Percentiles rank a stretch among this genome's conserved stretches.
Conservation (phyloP, 2,329 filamentous ascomycete species). For the Pseudogymnoascus sp. region DNA sequence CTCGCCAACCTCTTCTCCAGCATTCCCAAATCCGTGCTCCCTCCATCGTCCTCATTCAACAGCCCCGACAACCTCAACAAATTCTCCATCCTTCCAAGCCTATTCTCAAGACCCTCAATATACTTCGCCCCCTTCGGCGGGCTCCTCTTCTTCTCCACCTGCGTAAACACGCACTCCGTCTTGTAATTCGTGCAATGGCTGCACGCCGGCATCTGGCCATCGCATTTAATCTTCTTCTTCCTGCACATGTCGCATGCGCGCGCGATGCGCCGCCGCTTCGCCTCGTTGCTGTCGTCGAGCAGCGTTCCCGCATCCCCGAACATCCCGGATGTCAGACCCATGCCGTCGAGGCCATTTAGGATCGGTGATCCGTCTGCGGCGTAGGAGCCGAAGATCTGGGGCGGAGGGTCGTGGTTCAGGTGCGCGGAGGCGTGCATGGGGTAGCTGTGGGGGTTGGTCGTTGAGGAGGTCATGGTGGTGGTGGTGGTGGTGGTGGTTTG, state of each 20-base stretch:
- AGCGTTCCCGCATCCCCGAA: slow-evolving; percentile 49
- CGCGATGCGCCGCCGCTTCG: slow-evolving; percentile 50
- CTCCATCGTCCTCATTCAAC: slow-evolving; percentile 75
- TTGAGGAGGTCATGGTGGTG: background rate
- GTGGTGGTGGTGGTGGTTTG: no score
- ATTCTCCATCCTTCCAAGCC: slow-evolving; percentile 91
- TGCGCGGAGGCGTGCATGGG: background rate
- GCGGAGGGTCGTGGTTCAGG: slow-evolving; percentile 56
- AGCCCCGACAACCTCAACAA: slow-evolving; percentile 79
- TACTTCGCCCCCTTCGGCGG: slow-evolving; percentile 98
- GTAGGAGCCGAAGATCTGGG: slow-evolving; percentile 62
- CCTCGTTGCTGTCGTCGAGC: slow-evolving; percentile 64
- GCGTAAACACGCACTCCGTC: slow-evolving; percentile 93
- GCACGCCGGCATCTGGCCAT: slow-evolving; percentile 89
- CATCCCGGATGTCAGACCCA: slow-evolving; percentile 45
- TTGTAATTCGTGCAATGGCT: slow-evolving; percentile 97
- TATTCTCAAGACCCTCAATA: slow-evolving; percentile 92
- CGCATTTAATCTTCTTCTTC: slow-evolving; percentile 97
- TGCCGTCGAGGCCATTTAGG: slow-evolving; percentile 37
- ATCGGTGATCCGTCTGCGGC: slow-evolving; percentile 51
- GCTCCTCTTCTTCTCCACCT: slow-evolving; percentile 97
- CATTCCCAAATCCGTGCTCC: slow-evolving; percentile 77
- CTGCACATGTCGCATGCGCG: slow-evolving; percentile 65
- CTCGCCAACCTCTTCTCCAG: slow-evolving; percentile 68
- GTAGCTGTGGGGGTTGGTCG: background rate